phyloP scores from a whole-genome alignment of 73 alveolate species.

The Urostyla sp. region DNA sequence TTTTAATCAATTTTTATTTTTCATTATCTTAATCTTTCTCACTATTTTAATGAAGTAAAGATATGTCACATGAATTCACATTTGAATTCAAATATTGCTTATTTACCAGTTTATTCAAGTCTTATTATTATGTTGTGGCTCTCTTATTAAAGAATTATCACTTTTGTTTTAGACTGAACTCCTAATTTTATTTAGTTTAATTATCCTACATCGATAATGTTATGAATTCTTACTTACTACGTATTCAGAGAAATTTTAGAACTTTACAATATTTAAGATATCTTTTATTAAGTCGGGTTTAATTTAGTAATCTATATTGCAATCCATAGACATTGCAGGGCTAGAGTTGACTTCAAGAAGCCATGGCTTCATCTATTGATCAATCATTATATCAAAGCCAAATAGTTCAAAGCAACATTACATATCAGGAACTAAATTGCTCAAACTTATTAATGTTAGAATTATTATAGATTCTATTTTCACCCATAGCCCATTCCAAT shows the following conservation, averaged over 20 bases:
- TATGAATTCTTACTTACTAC: neutral
- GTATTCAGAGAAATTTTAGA: constrained; percentile 31
- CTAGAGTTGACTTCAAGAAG: constrained; percentile 72
- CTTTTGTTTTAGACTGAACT: no score
- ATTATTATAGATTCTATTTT: constrained; percentile 58
- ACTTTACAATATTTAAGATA: constrained; percentile 12
- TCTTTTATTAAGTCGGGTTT: constrained; percentile 62
- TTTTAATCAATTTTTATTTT: no score
- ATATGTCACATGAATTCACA: no score
- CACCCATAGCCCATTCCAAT: constrained; percentile 53
- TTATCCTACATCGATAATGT: no score
- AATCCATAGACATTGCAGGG: constrained; percentile 73
- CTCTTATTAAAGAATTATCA: no score
- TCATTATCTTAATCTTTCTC: no score
- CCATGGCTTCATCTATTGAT: constrained; percentile 65
- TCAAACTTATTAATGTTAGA: constrained; percentile 54
- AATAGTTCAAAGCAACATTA: constrained; percentile 70
- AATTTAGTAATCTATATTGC: constrained; percentile 46
- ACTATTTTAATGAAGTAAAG: no score
- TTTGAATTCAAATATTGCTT: no score
- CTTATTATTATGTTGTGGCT: no score
- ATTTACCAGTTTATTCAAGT: no score
- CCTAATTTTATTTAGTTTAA: no score
- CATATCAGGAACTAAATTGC: constrained; percentile 41
- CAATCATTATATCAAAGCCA: constrained; percentile 74